phyloP scores from a whole-genome alignment of 2,329 filamentous ascomycete genomes.

The Sclerotinia minor region DNA sequence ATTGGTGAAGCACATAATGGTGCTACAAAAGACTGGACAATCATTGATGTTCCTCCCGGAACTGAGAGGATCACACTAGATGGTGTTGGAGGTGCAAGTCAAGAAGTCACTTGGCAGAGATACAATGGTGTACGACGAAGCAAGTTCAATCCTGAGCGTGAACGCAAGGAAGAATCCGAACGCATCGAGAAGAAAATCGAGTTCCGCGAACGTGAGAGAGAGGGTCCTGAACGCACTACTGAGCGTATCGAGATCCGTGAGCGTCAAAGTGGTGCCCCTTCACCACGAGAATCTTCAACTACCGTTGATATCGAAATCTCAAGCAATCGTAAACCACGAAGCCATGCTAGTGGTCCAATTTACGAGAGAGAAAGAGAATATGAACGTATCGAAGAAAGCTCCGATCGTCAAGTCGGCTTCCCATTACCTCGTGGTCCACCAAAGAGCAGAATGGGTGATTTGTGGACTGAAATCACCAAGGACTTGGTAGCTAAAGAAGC shows the following conservation, averaged over 20 bases:
- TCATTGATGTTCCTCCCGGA: slow-evolving; percentile 81
- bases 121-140: slow-evolving; percentile 76
- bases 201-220: slow-evolving; percentile 16
- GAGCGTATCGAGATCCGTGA: slow-evolving; percentile 35
- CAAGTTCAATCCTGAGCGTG: slow-evolving; percentile 70
- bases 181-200: slow-evolving; percentile 24
- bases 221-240: slow-evolving; percentile 23
- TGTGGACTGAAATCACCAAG: slow-evolving; percentile 98
- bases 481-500: slow-evolving; percentile 85
- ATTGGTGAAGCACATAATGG: slow-evolving; percentile 74
- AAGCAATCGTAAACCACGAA: slow-evolving; percentile 21
- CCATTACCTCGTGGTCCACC: slow-evolving; percentile 32
- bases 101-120: slow-evolving; percentile 76
- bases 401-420: slow-evolving; percentile 49
- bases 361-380: slow-evolving; percentile 42
- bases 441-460: slow-evolving; percentile 51
- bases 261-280: slow-evolving; percentile 27
- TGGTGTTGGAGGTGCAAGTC: slow-evolving; percentile 69
- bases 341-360: slow-evolving; percentile 19
- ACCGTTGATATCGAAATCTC: slow-evolving; percentile 40
- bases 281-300: slow-evolving; percentile 28
- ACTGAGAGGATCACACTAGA: slow-evolving; percentile 83
- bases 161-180: slow-evolving; percentile 40
- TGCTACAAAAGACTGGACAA: slow-evolving; percentile 74
- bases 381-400: slow-evolving; percentile 54